These are phyloP conservation scores for Fraxinus anomala DNA, from an alignment of 257 asterid species.

Conservation along the genomic window DNA sequence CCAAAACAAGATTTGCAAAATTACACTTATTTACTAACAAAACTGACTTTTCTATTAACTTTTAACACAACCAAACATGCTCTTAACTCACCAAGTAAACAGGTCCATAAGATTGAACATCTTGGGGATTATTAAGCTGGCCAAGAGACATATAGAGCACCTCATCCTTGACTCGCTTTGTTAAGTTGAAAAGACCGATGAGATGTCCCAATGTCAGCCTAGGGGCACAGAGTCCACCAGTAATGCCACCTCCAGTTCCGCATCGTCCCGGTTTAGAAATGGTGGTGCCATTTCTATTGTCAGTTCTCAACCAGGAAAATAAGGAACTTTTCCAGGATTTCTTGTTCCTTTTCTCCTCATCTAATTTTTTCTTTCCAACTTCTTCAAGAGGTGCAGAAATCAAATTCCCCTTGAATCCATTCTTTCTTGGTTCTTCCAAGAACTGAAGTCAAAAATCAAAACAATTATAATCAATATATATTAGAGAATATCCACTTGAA, in stretches of 20 bases:
- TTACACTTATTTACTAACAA: not conserved
- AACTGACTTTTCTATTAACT: conserved; percentile 9
- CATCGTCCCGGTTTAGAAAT: conserved; percentile 27
- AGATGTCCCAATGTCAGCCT: conserved; percentile 62
- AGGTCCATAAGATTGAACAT: conserved; percentile 64
- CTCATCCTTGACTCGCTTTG: conserved; percentile 39
- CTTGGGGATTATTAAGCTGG: conserved; percentile 35
- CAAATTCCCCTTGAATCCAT: conserved; percentile 19
- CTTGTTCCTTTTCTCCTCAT: conserved; percentile 41
- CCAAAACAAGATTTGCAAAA: not conserved
- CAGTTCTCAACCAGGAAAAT: conserved; percentile 62
- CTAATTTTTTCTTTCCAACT: conserved; percentile 26
- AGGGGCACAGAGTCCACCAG: conserved; percentile 24
- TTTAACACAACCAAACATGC: conserved; percentile 2
- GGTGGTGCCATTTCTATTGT: conserved; percentile 38
- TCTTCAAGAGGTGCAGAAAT: conserved; percentile 22
- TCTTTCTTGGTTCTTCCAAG: conserved; percentile 64
- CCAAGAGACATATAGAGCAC: conserved; percentile 64
- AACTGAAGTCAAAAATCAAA: conserved; percentile 38
- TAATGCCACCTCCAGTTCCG: conserved; percentile 15
- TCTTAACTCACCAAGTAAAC: conserved; percentile 69
- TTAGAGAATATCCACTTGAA: not conserved
- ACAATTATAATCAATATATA: not conserved
- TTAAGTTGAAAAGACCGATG: conserved; percentile 35
- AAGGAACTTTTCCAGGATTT: conserved; percentile 67